phyloP scores from a whole-genome alignment of 2,329 filamentous ascomycete species.

The Colletotrichum graminicola region DNA sequence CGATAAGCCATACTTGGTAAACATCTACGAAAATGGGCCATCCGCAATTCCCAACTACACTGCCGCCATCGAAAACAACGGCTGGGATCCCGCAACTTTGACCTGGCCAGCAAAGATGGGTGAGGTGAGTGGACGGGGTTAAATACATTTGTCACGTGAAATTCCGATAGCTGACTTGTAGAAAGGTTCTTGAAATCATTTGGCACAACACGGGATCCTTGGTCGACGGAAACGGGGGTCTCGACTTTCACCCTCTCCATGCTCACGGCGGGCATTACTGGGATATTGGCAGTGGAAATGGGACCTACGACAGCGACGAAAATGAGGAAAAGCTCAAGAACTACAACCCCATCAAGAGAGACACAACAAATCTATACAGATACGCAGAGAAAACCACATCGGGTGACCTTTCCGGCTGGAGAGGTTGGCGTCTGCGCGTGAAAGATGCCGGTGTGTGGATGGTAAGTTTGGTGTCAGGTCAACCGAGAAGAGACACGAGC shows the following conservation, averaged over 20 bases:
- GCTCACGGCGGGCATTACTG: conserved; percentile 66
- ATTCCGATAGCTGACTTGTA: conserved; percentile 35
- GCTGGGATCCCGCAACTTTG: conserved; percentile 64
- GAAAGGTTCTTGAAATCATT: conserved; percentile 32
- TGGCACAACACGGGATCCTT: conserved; percentile 38
- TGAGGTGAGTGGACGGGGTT: conserved; percentile 59
- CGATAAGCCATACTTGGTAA: conserved; percentile 61
- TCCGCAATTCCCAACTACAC: conserved; percentile 64
- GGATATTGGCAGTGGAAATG: conserved; percentile 66
- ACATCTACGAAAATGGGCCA: conserved; percentile 62
- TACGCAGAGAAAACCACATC: conserved; percentile 59
- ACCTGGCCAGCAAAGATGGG: conserved; percentile 67
- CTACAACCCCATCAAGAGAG: conserved; percentile 54
- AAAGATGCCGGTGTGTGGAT: conserved; percentile 70
- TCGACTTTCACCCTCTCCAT: conserved; percentile 67
- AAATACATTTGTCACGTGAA: conserved; percentile 60
- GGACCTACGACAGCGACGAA: conserved; percentile 61
- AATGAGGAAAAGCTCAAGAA: conserved; percentile 57
- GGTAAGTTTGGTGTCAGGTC: conserved; percentile 43
- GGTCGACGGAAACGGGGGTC: conserved; percentile 52
- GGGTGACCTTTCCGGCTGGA: conserved; percentile 65
- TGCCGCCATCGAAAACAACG: conserved; percentile 60
- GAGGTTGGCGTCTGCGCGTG: conserved; percentile 68
- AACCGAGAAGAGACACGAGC: neutral
- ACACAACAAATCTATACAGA: conserved; percentile 68